phyloP scores from a whole-genome alignment of 2,329 filamentous ascomycete species.

The Cercospora canescens region DNA sequence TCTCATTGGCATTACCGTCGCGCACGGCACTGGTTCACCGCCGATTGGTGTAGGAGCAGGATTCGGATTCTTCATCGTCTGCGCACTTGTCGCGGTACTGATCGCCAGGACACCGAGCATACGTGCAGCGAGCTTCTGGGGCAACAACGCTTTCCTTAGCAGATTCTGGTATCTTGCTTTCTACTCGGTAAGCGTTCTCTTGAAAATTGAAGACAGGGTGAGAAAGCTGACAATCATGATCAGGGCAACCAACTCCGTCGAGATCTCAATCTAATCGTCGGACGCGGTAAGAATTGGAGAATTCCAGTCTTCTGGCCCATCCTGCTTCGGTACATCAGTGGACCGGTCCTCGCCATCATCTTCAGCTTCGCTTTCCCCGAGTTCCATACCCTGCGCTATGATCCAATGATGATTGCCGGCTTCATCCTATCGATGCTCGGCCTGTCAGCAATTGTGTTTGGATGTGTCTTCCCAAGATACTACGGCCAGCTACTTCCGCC shows the following conservation, averaged over 20 bases:
- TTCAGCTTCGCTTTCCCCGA: constrained; percentile 55
- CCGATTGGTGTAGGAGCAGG: constrained; percentile 42
- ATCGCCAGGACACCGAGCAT: constrained; percentile 45
- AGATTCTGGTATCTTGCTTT: constrained; percentile 57
- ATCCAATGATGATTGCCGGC: constrained; percentile 53
- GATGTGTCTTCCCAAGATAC: constrained; percentile 49
- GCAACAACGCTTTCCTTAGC: constrained; percentile 20
- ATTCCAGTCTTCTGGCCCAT: constrained; percentile 55
- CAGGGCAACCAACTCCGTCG: constrained; percentile 55
- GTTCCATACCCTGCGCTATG: constrained; percentile 51
- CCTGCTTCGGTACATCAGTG: constrained; percentile 53
- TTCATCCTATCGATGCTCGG: constrained; percentile 52
- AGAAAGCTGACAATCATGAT: not conserved
- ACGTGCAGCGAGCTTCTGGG: constrained; percentile 45
- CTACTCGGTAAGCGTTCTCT: constrained; percentile 52
- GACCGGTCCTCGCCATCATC: constrained; percentile 53
- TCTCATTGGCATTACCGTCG: constrained; percentile 53
- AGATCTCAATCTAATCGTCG: constrained; percentile 58
- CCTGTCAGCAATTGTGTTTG: constrained; percentile 51
- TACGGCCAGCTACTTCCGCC: constrained; percentile 55
- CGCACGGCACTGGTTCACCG: constrained; percentile 40
- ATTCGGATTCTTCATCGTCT: constrained; percentile 53
- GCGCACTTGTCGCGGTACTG: constrained; percentile 41
- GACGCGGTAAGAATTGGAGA: constrained; percentile 56
- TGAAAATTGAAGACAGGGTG: constrained; percentile 18